Percentiles rank a stretch among this genome's conserved stretches.
phyloP scores from a whole-genome alignment of 768 basidiomycete species.

The Grammothele lineata region DNA sequence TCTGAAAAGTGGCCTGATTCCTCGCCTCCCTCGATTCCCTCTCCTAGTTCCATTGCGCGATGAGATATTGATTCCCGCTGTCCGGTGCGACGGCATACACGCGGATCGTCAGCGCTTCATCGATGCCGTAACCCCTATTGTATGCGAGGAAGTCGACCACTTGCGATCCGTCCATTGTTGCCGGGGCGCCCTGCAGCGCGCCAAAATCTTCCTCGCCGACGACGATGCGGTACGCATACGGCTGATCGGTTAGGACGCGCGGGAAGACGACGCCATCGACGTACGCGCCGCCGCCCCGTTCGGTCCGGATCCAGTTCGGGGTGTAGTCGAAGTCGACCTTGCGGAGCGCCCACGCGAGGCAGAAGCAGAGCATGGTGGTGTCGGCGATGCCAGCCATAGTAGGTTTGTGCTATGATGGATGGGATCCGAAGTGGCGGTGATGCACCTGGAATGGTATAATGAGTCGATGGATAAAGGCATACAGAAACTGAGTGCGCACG shows the following conservation, averaged over 20 bases:
- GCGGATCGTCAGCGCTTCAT: background rate
- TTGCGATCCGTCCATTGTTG: conserved; percentile 14
- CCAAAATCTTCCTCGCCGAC: conserved; percentile 11
- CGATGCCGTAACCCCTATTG: conserved; percentile 12
- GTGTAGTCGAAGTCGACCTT: conserved; percentile 5
- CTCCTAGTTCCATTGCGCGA: no score
- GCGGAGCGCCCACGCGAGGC: background rate
- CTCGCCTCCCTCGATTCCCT: no score
- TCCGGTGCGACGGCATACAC: no score
- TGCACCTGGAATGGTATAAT: no score
- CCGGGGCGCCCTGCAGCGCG: background rate
- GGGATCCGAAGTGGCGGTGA: no score
- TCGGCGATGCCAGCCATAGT: background rate
- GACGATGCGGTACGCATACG: conserved; percentile 12
- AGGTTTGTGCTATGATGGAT: no score
- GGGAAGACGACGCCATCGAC: conserved; percentile 14
- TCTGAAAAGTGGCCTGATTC: no score
- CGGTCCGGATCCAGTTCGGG: conserved; percentile 9
- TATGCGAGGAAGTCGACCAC: conserved; percentile 17
- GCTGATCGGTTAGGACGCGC: conserved; percentile 8
- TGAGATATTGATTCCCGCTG: no score
- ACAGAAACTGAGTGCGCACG: no score
- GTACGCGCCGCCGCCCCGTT: conserved; percentile 4
- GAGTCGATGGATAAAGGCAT: no score
- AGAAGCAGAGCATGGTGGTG: background rate